These are phyloP conservation scores for Xanthoconium separans DNA, from an alignment of 1,284 basidiomycete genomes.

Conservation along the genomic window DNA sequence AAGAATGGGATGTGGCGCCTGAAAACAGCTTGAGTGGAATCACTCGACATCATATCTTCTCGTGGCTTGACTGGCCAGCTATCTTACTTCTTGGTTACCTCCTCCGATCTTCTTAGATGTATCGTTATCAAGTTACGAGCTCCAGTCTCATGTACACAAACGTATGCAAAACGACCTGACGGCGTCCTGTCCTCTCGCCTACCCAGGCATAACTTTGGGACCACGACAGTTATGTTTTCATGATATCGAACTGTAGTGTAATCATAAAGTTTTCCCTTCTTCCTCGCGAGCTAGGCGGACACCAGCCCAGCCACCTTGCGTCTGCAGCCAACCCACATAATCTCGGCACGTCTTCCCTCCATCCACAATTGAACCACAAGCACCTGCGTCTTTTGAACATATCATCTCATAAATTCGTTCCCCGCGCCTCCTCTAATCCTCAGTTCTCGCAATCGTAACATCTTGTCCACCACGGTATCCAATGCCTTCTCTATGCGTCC, in stretches of 20 bases:
- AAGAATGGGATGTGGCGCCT: slow-evolving; percentile 37
- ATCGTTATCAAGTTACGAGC: not conserved
- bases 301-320: slow-evolving; percentile 22
- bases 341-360: slow-evolving; percentile 20
- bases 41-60: not conserved
- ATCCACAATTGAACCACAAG: slow-evolving; percentile 20
- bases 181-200: not conserved
- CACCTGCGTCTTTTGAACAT: not conserved
- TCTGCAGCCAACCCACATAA: slow-evolving; percentile 22
- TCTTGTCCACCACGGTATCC: slow-evolving; percentile 18
- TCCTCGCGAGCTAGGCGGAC: slow-evolving; percentile 10
- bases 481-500: slow-evolving; percentile 21
- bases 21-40: slow-evolving; percentile 15
- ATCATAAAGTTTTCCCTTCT: not conserved
- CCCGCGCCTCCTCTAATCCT: slow-evolving; percentile 26
- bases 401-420: slow-evolving; percentile 23
- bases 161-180: slow-evolving; percentile 1
- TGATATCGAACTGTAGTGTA: not conserved
- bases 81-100: not conserved
- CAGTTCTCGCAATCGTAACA: slow-evolving; percentile 18
- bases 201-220: not conserved
- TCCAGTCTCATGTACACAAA: not conserved
- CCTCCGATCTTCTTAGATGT: not conserved
- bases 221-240: not conserved
- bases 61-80: not conserved